Evolutionary conservation across 179 eudicot species (phyloP), one percentile per base, ranked within the genome.

Genomic region (Heliamphora pulchella): DNA sequence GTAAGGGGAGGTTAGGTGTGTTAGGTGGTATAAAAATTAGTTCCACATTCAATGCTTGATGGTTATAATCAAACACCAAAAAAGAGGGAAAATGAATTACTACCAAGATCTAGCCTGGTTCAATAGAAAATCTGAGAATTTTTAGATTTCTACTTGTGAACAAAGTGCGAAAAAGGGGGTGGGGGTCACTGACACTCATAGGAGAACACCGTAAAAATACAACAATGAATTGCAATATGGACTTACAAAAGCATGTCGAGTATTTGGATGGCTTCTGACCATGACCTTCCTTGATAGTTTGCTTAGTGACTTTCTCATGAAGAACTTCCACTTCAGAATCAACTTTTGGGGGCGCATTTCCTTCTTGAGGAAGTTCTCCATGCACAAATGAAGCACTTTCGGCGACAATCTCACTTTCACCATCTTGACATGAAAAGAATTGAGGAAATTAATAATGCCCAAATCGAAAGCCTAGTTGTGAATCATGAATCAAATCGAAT

Each of bases 191-290:
- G n/a, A n/a, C n/a, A 67, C 4, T 13, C 61, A 72, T 20, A 72
- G 43, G n/a, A 48, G 31, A 5, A n/a, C 13, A 46, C 71, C 10
- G 47, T 7, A 18, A 3, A 47, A 47, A 46, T 4, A 77, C 46
- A 64, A 51, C n/a, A 77, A 18, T 11, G 20, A 64, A 22, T 39
- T 17, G 44, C 47, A 50, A 31, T 22, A 55, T 74, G 64, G 63
- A 15, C 63, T 73, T 73, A 53, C 61, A 11, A 71, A 71, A 71
- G 55, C 74, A 71, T 70, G 99, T 96, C 18, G 99, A 89, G 85
- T 94, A 96, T 81, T 90, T 96, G 82, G 97, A 90, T 78, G 99
- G 99, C 83, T 92, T 96, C 77, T 92, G 91, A 80, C 97, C 98
- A 88, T 92, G 94, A 62, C 99, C 98, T 84, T 91, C 96, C 84